Evolutionary conservation across 352 stramenopile genomes (phyloP).

Genomic region (Globisporangium barbulae): DNA sequence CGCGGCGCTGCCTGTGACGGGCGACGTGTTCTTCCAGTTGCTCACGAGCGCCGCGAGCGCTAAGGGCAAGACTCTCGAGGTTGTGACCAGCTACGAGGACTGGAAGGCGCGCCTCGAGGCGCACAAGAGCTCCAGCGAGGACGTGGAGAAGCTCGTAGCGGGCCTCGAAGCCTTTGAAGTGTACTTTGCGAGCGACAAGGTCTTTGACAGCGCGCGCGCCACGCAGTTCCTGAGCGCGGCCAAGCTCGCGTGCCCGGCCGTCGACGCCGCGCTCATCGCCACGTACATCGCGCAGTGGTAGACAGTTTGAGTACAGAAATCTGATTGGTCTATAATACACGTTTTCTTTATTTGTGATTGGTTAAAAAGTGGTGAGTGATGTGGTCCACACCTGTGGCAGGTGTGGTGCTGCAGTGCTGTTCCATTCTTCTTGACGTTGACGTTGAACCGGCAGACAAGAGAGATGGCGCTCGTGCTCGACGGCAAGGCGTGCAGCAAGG

Average conservation of each 20-base stretch:
- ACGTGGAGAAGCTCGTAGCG: conserved; percentile 57
- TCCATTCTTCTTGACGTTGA: conserved; percentile 2
- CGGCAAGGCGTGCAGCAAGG: conserved; percentile 63
- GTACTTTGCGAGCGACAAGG: conserved; percentile 60
- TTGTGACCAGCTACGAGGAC: conserved; percentile 29
- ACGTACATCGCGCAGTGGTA: conserved; percentile 47
- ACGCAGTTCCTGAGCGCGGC: conserved; percentile 36
- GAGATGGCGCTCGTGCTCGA: conserved; percentile 23
- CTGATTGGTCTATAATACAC: conserved; percentile 12
- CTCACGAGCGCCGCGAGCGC: conserved; percentile 20
- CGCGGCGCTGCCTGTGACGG: conserved; percentile 32
- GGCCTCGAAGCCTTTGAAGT: conserved; percentile 64
- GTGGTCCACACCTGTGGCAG: background rate
- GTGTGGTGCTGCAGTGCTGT: conserved; percentile 2
- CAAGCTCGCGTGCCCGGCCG: conserved; percentile 35
- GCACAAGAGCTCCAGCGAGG: conserved; percentile 24
- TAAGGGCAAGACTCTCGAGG: conserved; percentile 24
- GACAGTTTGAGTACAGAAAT: background rate
- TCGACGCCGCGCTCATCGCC: conserved; percentile 37
- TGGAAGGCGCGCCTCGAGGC: conserved; percentile 38
- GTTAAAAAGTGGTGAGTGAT: conserved; percentile 3
- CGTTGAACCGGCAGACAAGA: conserved; percentile 9
- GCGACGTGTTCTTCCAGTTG: conserved; percentile 47
- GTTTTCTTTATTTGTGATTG: conserved; percentile 8
- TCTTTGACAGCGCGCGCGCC: conserved; percentile 55